phyloP scores from a whole-genome alignment of 495 filamentous ascomycete genomes.

The Echria macrotheca region DNA sequence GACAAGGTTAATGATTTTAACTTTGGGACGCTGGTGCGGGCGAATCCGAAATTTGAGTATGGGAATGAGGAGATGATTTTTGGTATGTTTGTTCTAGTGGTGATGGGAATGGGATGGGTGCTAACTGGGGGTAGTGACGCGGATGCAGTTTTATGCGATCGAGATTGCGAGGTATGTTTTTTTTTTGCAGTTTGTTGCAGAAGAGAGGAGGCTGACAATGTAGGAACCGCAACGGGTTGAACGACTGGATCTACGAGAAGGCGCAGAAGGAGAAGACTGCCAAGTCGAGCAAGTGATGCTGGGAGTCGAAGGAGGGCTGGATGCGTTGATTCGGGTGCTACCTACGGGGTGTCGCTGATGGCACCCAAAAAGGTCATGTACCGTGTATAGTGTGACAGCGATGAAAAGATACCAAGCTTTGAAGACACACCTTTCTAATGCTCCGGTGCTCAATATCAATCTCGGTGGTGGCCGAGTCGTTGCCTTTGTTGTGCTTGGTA shows the following conservation, averaged over 20 bases:
- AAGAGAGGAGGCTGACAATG: constrained; percentile 70
- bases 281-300: constrained; percentile 17
- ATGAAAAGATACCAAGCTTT: too few relatives aligned
- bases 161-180: constrained; percentile 73
- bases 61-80: constrained; percentile 89
- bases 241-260: constrained; percentile 94
- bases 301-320: too few relatives aligned
- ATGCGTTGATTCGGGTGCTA: too few relatives aligned
- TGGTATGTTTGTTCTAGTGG: constrained; percentile 53
- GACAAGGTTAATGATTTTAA: constrained; percentile 93
- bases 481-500: too few relatives aligned
- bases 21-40: constrained; percentile 88
- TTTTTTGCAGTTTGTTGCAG: constrained; percentile 17
- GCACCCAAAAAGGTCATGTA: too few relatives aligned
- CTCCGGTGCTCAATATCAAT: too few relatives aligned
- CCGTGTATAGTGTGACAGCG: too few relatives aligned
- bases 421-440: too few relatives aligned
- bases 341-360: too few relatives aligned
- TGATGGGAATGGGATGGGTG: not conserved
- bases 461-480: too few relatives aligned
- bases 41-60: constrained; percentile 75
- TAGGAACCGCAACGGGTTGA: constrained; percentile 80
- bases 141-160: constrained; percentile 98
- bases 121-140: constrained; percentile 48
- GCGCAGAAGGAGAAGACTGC: constrained; percentile 31